phyloP scores from a whole-genome alignment of 2,329 filamentous ascomycete genomes.

The Alternaria viburni region DNA sequence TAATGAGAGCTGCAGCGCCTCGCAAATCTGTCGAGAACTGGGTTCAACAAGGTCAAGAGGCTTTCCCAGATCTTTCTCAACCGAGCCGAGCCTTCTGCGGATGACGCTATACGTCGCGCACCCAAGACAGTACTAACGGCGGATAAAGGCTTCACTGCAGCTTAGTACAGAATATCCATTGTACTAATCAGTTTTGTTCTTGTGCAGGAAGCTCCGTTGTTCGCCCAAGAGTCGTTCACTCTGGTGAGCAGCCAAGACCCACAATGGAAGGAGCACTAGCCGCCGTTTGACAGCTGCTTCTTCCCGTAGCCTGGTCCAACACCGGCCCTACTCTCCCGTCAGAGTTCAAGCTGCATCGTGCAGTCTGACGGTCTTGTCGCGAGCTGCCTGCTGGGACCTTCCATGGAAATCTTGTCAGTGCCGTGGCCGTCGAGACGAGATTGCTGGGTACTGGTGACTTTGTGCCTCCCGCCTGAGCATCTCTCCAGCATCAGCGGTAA shows the following conservation, averaged over 20 bases:
- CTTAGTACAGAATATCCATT: neutral
- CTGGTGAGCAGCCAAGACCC: neutral
- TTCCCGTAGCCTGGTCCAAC: neutral
- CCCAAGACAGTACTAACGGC: neutral
- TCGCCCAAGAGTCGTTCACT: conserved; percentile 2
- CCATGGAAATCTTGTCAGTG: neutral
- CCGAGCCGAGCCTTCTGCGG: neutral
- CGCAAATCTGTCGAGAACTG: neutral
- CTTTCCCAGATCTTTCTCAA: neutral
- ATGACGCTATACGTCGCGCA: neutral
- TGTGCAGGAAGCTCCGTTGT: neutral
- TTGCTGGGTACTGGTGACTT: conserved; percentile 1
- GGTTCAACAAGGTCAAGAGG: neutral
- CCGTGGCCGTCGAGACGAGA: neutral
- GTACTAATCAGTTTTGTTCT: neutral
- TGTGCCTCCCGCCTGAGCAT: neutral
- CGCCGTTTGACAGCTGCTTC: neutral
- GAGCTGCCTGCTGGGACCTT: neutral
- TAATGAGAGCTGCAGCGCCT: neutral
- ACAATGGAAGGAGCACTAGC: neutral
- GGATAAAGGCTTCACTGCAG: neutral
- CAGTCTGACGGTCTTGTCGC: neutral
- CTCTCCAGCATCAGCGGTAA: conserved; percentile 6
- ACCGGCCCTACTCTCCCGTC: neutral
- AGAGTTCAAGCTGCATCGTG: neutral